A percentile compares a stretch with the other conserved stretches of the same genome.
Conservation (phyloP, 495 filamentous ascomycete species). For the Aspergillus asperescens region DNA sequence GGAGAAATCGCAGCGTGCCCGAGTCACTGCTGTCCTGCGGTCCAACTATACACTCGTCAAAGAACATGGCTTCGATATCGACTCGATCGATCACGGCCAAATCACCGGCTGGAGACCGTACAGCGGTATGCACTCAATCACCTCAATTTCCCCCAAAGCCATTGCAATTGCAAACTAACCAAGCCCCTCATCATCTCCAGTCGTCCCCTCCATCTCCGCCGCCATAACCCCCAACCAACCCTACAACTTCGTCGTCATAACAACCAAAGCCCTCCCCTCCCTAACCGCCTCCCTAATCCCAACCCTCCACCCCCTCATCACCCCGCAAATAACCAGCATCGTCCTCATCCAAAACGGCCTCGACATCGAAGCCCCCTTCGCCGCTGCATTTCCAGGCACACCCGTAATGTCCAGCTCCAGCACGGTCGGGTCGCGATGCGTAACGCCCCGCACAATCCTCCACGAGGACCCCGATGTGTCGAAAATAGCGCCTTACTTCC, state of each 20-base stretch:
- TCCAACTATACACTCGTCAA: slow-evolving; percentile 50
- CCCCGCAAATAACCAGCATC: slow-evolving; percentile 43
- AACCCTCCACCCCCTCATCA: slow-evolving; percentile 49
- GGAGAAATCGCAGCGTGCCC: slow-evolving; percentile 29
- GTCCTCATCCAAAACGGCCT: slow-evolving; percentile 60
- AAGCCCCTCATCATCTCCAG: slow-evolving; percentile 37
- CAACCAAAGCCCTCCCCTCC: slow-evolving; percentile 39
- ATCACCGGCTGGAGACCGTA: slow-evolving; percentile 20
- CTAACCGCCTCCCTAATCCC: slow-evolving; percentile 26
- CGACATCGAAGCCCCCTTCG: slow-evolving; percentile 55
- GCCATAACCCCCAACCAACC: slow-evolving; percentile 15
- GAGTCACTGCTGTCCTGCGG: slow-evolving; percentile 48
- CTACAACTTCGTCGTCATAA: slow-evolving; percentile 50
- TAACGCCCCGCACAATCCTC: background rate
- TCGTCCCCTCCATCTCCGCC: slow-evolving; percentile 4
- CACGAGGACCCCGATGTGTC: background rate
- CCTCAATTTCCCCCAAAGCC: too few species aligned
- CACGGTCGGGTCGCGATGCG: slow-evolving; percentile 9
- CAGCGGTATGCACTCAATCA: slow-evolving; percentile 18
- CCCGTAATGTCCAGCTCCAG: slow-evolving; percentile 53
- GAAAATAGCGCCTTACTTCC: background rate
- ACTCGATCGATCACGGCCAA: slow-evolving; percentile 36
- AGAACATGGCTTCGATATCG: slow-evolving; percentile 46
- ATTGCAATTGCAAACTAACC: background rate
- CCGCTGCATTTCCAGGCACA: slow-evolving; percentile 46